Evolutionary conservation across 139 green algal genomes (phyloP), one percentile per base, ranked within the genome.

Genomic region (Coelastrella sp.): DNA sequence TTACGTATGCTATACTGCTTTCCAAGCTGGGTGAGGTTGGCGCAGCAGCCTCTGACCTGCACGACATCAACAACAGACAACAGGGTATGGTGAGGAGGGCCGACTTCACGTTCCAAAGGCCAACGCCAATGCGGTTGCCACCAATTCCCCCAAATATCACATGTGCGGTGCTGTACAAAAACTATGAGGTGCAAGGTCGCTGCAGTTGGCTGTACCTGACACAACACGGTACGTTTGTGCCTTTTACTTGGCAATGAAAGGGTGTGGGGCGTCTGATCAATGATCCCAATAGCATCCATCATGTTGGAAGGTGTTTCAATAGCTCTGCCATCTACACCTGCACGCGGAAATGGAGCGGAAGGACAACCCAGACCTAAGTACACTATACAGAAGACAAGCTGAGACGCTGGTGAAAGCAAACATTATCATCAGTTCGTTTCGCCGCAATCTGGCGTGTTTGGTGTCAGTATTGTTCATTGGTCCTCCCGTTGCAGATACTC

Each of bases 1-100:
- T 76, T 76, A 37, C 67, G 67, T 17, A 76, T 30, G 37, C 41
- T 57, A 21, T 76, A 76, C 19, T 13, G 17, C 38, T 57, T 76
- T 19, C 67, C 67, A 4, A 76, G 21, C 19, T 34, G n/a, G 5
- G 17, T 53, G 4, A 76, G 37, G 37, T 76, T 34, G 8, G 35
- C 19, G 37, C 15, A 35, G 21, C 67, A 76, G 37, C 37, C 67
- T 76, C 41, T 21, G 9, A 43, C 37, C 67, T 76, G 67, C 67
- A 76, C 35, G 67, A 27, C 7, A 25, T 21, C 2, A 15, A 25
- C 64, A 73, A 11, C 27, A 25, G 62, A 15, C 25, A 23, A 19
- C 45, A 23, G 11, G 15, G 45, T 23, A 23, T 13, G 15, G 45
- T 23, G 11, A 57, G 45, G 15, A 57, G 45, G 45, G 11, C 45